These are phyloP conservation scores for Fusarium sp. DNA, from an alignment of 2,329 filamentous ascomycete genomes.

Conservation along the genomic window DNA sequence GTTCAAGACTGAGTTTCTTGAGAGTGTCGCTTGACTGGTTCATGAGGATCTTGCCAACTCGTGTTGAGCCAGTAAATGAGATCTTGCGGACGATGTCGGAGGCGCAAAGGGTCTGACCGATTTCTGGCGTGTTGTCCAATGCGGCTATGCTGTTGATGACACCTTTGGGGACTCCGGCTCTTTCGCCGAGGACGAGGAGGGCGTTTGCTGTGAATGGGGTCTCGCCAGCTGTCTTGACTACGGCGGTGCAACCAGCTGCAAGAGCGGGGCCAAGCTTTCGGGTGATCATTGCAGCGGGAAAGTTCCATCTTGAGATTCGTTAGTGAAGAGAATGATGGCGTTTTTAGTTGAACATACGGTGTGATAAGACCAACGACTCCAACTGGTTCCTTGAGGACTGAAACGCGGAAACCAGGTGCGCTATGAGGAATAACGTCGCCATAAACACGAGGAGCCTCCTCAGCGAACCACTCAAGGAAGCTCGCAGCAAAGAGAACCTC, in stretches of 20 bases:
- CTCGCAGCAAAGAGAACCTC: constrained; percentile 65
- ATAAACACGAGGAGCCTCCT: constrained; percentile 65
- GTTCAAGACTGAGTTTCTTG: neutral
- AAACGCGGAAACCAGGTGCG: constrained; percentile 42
- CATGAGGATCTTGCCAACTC: neutral
- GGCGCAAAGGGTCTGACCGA: constrained; percentile 44
- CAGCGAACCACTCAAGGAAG: constrained; percentile 70
- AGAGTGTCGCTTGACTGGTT: neutral
- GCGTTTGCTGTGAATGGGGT: constrained; percentile 79
- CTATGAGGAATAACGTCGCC: constrained; percentile 69
- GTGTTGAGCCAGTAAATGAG: neutral
- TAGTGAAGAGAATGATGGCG: neutral
- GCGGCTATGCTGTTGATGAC: constrained; percentile 69
- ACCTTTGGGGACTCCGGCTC: constrained; percentile 75
- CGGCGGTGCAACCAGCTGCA: constrained; percentile 79
- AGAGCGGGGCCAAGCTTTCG: constrained; percentile 60
- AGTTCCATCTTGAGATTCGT: constrained; percentile 60
- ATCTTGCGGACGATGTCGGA: neutral
- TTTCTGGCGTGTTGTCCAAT: constrained; percentile 70
- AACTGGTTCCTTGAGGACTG: neutral
- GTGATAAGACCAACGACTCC: neutral
- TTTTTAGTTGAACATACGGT: neutral
- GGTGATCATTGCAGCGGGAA: constrained; percentile 62
- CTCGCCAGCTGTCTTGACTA: constrained; percentile 75
- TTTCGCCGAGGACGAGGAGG: constrained; percentile 71